phyloP scores from a whole-genome alignment of 345 rosid species.

The Aethionema arabicum region DNA sequence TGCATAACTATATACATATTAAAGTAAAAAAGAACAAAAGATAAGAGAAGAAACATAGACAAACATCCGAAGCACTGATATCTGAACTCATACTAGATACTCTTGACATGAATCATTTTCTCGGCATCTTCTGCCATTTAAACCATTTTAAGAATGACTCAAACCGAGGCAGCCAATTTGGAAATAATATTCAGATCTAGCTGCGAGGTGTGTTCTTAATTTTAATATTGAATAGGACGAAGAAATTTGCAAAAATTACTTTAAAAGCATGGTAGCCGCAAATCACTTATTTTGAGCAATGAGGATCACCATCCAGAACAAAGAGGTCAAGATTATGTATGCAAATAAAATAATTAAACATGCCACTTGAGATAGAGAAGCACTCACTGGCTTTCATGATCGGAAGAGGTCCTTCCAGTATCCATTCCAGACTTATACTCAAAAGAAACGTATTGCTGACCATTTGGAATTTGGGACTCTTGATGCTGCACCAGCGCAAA shows the following conservation, averaged over 20 bases:
- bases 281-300: constrained; percentile 14
- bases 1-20: constrained; percentile 19
- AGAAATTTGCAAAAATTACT: constrained; percentile 4
- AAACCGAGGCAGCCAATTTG: constrained; percentile 1
- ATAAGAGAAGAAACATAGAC: constrained; percentile 11
- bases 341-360: constrained; percentile 8
- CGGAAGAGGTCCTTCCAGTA: constrained; percentile 83
- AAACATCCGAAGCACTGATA: constrained; percentile 15
- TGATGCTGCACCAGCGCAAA: constrained; percentile 69
- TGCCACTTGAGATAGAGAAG: constrained; percentile 21
- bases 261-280: constrained; percentile 13
- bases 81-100: neutral
- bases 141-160: constrained; percentile 16
- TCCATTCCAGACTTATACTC: constrained; percentile 97
- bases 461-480: constrained; percentile 73
- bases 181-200: neutral
- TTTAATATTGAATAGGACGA: constrained; percentile 8
- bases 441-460: constrained; percentile 80
- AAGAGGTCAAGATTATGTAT: constrained; percentile 13
- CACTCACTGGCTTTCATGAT: constrained; percentile 98
- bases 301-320: constrained; percentile 19
- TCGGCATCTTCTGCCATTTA: constrained; percentile 11
- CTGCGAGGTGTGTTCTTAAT: neutral
- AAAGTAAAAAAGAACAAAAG: constrained; percentile 4
- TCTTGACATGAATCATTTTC: constrained; percentile 21